Base-by-base conservation (phyloP, 208 protist genomes). In the Wallacemonas sp. region DNA sequence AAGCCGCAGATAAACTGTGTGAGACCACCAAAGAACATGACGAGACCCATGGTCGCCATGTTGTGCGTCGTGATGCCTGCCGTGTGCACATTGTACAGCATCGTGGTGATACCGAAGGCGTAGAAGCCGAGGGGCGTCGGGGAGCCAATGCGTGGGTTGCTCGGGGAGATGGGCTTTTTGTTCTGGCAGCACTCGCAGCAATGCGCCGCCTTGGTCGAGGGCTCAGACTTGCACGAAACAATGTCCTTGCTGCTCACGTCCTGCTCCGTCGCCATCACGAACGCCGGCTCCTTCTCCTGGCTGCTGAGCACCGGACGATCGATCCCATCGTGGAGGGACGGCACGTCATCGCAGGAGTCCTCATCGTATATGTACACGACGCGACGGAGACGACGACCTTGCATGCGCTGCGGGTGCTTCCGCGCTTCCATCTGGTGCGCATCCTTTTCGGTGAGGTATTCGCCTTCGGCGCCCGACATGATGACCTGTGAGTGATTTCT, bases 51-150 rank as follows among this genome's bases (percentile, higher is more conserved):
- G 5, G 67, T 83, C 18, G 67, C 65, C 33, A 62, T 74, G 70
- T 79, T 78, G n/a, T 74, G 20, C 16, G 45, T 20, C 18, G 2
- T 70, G 20, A 83, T 50, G 8, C 41, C 29, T 2, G 81, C 69
- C 31, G 67, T 72, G 67, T 71, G 65, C 3, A 83, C 25, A 44
- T 76, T 78, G 46, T 67, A 73, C 2, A 83, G 49, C 32, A 83
- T 31, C 22, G 69, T 77, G 7, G 81, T 86, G 36, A 76, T 77
- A 29, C 81, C 81, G 52, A 83, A 86, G 23, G 72, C 76, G 32
- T 76, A 61, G 22, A 86, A 68, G 12, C 72, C 76, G 22, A 83
- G 61, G 4, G 77, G 61, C 0, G 67, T 68, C 26, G 78, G 78
- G 50, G 62, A 70, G 28, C 61, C 76, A 57, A 86, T 59, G 31